phyloP scores from a whole-genome alignment of 495 filamentous ascomycete species.

The Xylaria flabelliformis region DNA sequence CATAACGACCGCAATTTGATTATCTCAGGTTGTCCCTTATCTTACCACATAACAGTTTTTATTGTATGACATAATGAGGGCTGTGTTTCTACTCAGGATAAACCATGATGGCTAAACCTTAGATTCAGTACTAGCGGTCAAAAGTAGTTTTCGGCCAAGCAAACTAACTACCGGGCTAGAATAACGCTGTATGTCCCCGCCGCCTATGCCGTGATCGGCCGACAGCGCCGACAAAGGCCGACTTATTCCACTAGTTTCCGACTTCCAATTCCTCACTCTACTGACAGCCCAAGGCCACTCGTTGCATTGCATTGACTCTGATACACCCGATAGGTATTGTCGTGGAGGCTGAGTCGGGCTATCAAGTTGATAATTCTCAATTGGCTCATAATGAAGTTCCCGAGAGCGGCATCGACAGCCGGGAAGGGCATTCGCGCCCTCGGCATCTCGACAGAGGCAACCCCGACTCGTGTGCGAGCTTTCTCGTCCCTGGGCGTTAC shows the following conservation, averaged over 20 bases:
- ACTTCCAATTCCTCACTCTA: background rate
- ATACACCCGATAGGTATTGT: background rate
- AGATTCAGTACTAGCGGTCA: constrained; percentile 4
- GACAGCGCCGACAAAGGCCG: constrained; percentile 19
- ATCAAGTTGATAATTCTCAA: constrained; percentile 21
- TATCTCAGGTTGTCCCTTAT: background rate
- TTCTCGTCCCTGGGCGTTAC: constrained; percentile 30
- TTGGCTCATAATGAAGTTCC: constrained; percentile 45
- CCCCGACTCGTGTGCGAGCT: constrained; percentile 22
- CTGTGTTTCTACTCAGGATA: background rate
- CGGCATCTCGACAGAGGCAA: constrained; percentile 24
- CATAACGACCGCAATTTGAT: background rate
- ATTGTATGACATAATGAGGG: background rate
- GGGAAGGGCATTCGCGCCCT: constrained; percentile 34
- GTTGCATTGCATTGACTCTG: background rate
- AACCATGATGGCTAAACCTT: background rate
- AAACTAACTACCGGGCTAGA: background rate
- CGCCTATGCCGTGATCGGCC: constrained; percentile 28
- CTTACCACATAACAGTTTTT: background rate
- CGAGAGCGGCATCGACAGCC: constrained; percentile 36
- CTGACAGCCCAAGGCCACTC: background rate
- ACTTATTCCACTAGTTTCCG: constrained; percentile 6
- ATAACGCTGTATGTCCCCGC: constrained; percentile 20
- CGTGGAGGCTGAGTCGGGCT: background rate
- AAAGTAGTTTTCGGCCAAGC: background rate